These are phyloP conservation scores for Amauroascus niger DNA, from an alignment of 2,329 filamentous ascomycete genomes.

Conservation along the genomic window DNA sequence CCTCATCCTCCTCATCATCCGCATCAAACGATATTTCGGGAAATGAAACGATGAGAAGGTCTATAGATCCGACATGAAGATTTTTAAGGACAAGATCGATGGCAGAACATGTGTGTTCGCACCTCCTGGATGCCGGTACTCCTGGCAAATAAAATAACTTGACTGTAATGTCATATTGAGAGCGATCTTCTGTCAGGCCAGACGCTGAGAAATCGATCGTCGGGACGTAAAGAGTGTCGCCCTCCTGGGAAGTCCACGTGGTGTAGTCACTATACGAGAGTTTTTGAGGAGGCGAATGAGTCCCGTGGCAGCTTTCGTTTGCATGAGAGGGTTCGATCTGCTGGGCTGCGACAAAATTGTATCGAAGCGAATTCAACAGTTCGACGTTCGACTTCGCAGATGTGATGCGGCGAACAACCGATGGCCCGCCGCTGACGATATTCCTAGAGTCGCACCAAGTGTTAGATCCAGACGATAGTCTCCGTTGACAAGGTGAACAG, in stretches of 20 bases:
- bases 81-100: conserved; percentile 71
- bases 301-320: conserved; percentile 21
- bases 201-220: conserved; percentile 61
- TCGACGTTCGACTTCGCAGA: conserved; percentile 84
- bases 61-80: conserved; percentile 63
- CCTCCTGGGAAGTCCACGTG: conserved; percentile 57
- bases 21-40: conserved; percentile 90
- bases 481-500: neutral
- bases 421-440: conserved; percentile 73
- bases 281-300: conserved; percentile 13
- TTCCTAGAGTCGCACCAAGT: conserved; percentile 46
- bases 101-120: conserved; percentile 64
- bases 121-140: conserved; percentile 54
- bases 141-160: conserved; percentile 88
- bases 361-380: conserved; percentile 75
- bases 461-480: conserved; percentile 5
- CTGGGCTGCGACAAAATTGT: conserved; percentile 69
- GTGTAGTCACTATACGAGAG: conserved; percentile 28
- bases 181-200: conserved; percentile 67
- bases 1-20: conserved; percentile 70
- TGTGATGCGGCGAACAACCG: conserved; percentile 69
- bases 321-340: conserved; percentile 41
- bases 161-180: conserved; percentile 85
- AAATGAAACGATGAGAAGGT: conserved; percentile 86
- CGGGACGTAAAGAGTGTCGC: conserved; percentile 61